Percentiles rank a stretch among this genome's conserved stretches.
These are phyloP conservation scores for Kurtzmaniella natalensis DNA, from an alignment of 1,139 yeast species.

Conservation along the genomic window DNA sequence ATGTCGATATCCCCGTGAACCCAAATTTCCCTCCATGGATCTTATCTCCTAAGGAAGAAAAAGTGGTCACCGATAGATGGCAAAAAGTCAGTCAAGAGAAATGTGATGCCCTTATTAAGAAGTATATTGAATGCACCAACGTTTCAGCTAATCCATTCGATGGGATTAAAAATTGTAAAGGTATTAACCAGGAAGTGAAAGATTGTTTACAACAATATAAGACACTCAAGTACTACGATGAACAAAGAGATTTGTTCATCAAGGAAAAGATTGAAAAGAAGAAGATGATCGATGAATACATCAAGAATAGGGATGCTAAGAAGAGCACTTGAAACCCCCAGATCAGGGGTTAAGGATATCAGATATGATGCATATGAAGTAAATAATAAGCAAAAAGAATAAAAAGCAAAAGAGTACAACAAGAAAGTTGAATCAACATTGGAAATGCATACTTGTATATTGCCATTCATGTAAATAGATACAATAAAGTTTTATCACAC, in stretches of 20 bases:
- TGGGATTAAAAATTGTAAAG: conserved; percentile 53
- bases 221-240: conserved; percentile 63
- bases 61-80: conserved; percentile 73
- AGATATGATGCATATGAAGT: too few species aligned
- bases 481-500: too few species aligned
- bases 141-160: conserved; percentile 46
- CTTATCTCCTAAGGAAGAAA: conserved; percentile 81
- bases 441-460: too few species aligned
- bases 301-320: conserved; percentile 6
- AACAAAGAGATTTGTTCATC: conserved; percentile 63
- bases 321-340: too few species aligned
- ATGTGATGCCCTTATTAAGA: conserved; percentile 66
- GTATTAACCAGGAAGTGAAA: conserved; percentile 25
- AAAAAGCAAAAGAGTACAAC: too few species aligned
- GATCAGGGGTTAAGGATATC: too few species aligned
- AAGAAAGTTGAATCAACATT: too few species aligned
- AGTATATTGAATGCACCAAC: conserved; percentile 39
- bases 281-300: conserved; percentile 13
- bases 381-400: too few species aligned
- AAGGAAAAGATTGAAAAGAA: conserved; percentile 46
- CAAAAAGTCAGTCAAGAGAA: conserved; percentile 66
- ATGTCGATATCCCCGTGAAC: conserved; percentile 39
- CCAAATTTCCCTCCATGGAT: conserved; percentile 75
- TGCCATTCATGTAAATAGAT: too few species aligned
- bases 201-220: conserved; percentile 67